Base-by-base conservation (phyloP, 129 eudicot genomes). In the Deinandra increscens region DNA sequence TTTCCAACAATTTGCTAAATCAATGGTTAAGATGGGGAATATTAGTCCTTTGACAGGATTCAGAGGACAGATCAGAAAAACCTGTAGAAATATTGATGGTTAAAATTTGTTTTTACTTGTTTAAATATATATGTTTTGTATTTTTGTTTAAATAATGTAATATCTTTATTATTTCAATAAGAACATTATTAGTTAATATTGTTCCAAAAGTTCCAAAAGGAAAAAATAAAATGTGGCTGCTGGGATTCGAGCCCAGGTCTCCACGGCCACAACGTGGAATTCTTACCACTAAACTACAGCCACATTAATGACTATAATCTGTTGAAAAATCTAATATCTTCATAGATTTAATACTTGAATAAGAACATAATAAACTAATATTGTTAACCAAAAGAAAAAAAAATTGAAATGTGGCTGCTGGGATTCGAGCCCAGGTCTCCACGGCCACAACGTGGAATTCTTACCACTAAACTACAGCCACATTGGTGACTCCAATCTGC, bases 341-440 rank as follows among this genome's bases (percentile, higher is more conserved):
- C 2, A 29, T 67, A n/a, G n/a, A n/a, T n/a, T n/a, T n/a, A n/a
- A n/a, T 14, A 2, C 9, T 29, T 18, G 31, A 26, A n/a, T 46
- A 14, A 15, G 17, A 1, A 5, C 17, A 4, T 49, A 5, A 23
- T 49, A n/a, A 23, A 23, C n/a, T n/a, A n/a, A n/a, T n/a, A n/a
- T n/a, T n/a, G n/a, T n/a, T n/a, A n/a, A n/a, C n/a, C n/a, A n/a
- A n/a, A n/a, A n/a, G n/a, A n/a, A n/a, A n/a, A n/a, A 56, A 58
- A 13, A 8, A 11, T 8, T 20, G 1, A 55, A 29, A 13, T 91
- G 96, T 88, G 98, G 99, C 97, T 93, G 99, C 99, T 93, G 99
- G 99, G 99, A 93, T 93, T 93, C 97, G 90, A 93, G 99, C 99
- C 97, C 99, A 89, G 99, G 97, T 93, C 99, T 93, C 99, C 93